Conservation (phyloP, 1,139 yeast genomes). For the Pneumocystis canis region DNA sequence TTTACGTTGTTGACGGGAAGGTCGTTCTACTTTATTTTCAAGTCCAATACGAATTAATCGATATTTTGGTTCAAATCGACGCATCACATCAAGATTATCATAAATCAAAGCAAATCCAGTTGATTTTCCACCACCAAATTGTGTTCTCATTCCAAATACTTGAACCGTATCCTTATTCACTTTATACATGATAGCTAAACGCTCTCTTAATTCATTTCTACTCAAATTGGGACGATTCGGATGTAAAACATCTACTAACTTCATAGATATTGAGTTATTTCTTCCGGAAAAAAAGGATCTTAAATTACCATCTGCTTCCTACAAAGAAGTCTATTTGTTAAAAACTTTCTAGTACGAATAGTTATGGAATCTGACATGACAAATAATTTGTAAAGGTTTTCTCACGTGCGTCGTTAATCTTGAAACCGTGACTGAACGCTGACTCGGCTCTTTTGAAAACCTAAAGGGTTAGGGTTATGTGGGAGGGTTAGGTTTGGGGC, state of each 20-base stretch:
- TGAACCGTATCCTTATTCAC: conserved; percentile 97
- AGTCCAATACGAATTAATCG: conserved; percentile 98
- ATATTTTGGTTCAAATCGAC: conserved; percentile 98
- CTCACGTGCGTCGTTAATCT: too few relatives aligned
- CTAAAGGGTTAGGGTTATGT: too few relatives aligned
- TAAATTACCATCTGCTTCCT: conserved; percentile 87
- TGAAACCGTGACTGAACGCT: too few relatives aligned
- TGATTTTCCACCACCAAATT: conserved; percentile 99
- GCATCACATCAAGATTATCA: conserved; percentile 96
- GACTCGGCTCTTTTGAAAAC: too few relatives aligned
- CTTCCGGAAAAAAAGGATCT: not conserved
- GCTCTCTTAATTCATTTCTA: conserved; percentile 98
- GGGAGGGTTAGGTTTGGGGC: too few relatives aligned
- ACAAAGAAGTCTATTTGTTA: conserved; percentile 97
- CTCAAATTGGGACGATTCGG: conserved; percentile 99
- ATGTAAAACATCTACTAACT: conserved; percentile 83
- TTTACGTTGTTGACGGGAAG: conserved; percentile 99
- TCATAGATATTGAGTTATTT: not conserved
- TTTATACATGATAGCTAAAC: conserved; percentile 91
- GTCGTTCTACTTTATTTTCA: conserved; percentile 89
- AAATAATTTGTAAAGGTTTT: conserved; percentile 1
- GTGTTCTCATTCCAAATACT: conserved; percentile 98
- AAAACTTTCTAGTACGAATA: conserved; percentile 78
- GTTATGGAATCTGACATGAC: conserved; percentile 71
- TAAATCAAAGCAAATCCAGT: conserved; percentile 98